These are phyloP conservation scores for Aspergillus incahuasiensis DNA, from an alignment of 495 filamentous ascomycete genomes.

Conservation along the genomic window DNA sequence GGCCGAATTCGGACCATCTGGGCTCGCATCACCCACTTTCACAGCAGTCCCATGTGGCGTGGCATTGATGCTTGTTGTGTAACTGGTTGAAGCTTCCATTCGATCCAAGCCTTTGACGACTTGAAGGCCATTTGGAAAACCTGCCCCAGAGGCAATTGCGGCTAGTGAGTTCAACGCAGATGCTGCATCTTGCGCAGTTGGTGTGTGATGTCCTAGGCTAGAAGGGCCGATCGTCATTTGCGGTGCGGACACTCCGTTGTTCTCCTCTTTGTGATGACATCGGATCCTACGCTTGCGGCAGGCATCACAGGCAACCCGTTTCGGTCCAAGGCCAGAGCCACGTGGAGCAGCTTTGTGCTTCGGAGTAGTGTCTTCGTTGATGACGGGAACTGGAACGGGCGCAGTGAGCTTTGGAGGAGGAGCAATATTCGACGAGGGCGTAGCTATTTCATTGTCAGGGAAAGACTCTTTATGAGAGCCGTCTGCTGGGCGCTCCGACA, in stretches of 20 bases:
- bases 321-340: slow-evolving; percentile 44
- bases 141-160: slow-evolving; percentile 39
- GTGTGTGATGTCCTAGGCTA: slow-evolving; percentile 29
- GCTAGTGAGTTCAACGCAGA: slow-evolving; percentile 43
- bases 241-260: slow-evolving; percentile 23
- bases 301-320: slow-evolving; percentile 51
- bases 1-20: slow-evolving; percentile 30
- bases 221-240: slow-evolving; percentile 29
- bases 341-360: slow-evolving; percentile 33
- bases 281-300: slow-evolving; percentile 51
- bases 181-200: slow-evolving; percentile 42
- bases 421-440: slow-evolving; percentile 20
- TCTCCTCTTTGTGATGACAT: slow-evolving; percentile 51
- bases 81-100: slow-evolving; percentile 28
- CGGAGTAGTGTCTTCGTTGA: slow-evolving; percentile 28
- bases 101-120: slow-evolving; percentile 22
- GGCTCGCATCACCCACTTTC: slow-evolving; percentile 31
- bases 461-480: slow-evolving; percentile 13
- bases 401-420: slow-evolving; percentile 21
- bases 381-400: slow-evolving; percentile 8
- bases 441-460: slow-evolving; percentile 9
- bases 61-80: slow-evolving; percentile 24
- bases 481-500: slow-evolving; percentile 24
- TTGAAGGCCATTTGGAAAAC: slow-evolving; percentile 25
- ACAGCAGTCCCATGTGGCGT: slow-evolving; percentile 27